Percentiles rank a stretch among this genome's conserved stretches.
phyloP scores from a whole-genome alignment of 371 early-diverging fungal genomes.

The Apophysomyces trapeziformis region DNA sequence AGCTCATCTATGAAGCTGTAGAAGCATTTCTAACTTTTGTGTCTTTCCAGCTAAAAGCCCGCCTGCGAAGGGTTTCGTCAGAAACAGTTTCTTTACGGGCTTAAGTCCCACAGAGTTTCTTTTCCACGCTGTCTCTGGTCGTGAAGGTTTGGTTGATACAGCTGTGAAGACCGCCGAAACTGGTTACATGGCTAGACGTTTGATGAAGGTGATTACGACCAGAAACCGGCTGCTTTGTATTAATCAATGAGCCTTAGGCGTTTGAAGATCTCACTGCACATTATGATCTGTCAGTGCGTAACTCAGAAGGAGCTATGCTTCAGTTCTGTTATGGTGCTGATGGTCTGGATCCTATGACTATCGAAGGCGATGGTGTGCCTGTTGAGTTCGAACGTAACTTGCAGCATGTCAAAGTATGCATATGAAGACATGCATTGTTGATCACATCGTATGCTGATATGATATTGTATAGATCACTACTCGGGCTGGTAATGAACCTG shows the following conservation, averaged over 20 bases:
- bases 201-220: constrained; percentile 80
- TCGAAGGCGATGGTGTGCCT: constrained; percentile 93
- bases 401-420: constrained; percentile 56
- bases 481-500: constrained; percentile 30
- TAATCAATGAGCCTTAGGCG: constrained; percentile 48
- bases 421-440: background rate
- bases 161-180: constrained; percentile 99
- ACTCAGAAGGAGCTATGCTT: constrained; percentile 91
- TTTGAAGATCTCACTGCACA: constrained; percentile 96
- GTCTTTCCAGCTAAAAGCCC: constrained; percentile 74
- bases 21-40: background rate
- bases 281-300: constrained; percentile 97
- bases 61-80: constrained; percentile 97
- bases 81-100: constrained; percentile 97
- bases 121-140: constrained; percentile 99
- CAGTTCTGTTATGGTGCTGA: constrained; percentile 99
- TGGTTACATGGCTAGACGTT: constrained; percentile 99
- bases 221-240: background rate
- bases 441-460: background rate
- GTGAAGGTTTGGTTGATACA: constrained; percentile 99
- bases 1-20: constrained; percentile 16
- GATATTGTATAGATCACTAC: constrained; percentile 26
- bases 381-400: constrained; percentile 90
- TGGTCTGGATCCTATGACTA: constrained; percentile 94
- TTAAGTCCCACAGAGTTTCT: constrained; percentile 97